Percentiles rank a stretch among this genome's conserved stretches.
These are phyloP conservation scores for Alectoria sarmentosa DNA, from an alignment of 495 filamentous ascomycete genomes.

Conservation along the genomic window DNA sequence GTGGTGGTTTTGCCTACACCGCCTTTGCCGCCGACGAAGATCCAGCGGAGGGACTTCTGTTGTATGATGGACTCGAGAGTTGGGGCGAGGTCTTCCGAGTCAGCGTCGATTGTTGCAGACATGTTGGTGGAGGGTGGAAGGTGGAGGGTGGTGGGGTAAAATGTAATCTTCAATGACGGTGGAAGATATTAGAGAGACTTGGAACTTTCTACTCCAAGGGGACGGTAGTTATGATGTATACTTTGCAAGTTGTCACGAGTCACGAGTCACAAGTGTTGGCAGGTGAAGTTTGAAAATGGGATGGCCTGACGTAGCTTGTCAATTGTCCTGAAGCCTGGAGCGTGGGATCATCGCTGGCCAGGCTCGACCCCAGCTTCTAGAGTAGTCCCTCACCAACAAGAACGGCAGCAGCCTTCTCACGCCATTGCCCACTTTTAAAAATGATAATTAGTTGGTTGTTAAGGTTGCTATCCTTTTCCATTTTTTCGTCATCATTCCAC, in stretches of 20 bases:
- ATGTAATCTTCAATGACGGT: not conserved
- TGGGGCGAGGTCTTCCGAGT: conserved; percentile 76
- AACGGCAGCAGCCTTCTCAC: not conserved
- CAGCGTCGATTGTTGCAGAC: conserved; percentile 60
- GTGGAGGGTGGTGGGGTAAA: not conserved
- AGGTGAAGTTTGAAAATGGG: not conserved
- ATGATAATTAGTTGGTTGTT: not conserved
- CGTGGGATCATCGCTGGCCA: not conserved
- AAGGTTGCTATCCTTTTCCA: not conserved
- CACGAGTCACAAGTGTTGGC: not conserved
- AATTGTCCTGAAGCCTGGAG: not conserved
- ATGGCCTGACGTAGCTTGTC: conserved; percentile 6
- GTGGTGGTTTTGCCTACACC: conserved; percentile 99
- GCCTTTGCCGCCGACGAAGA: conserved; percentile 98
- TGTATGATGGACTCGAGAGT: conserved; percentile 90
- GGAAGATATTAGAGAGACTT: not conserved
- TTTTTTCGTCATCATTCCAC: not conserved
- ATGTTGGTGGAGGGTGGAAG: conserved; percentile 32
- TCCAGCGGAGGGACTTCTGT: conserved; percentile 93
- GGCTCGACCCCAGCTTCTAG: not conserved
- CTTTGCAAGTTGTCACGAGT: too few species aligned
- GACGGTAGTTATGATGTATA: too few species aligned
- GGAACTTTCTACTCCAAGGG: not conserved
- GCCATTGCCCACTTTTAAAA: not conserved
- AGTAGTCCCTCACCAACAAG: not conserved